A percentile compares a stretch with the other conserved stretches of the same genome.
phyloP scores from a whole-genome alignment of 352 stramenopile genomes.

The Chrysophaeum taylorii region DNA sequence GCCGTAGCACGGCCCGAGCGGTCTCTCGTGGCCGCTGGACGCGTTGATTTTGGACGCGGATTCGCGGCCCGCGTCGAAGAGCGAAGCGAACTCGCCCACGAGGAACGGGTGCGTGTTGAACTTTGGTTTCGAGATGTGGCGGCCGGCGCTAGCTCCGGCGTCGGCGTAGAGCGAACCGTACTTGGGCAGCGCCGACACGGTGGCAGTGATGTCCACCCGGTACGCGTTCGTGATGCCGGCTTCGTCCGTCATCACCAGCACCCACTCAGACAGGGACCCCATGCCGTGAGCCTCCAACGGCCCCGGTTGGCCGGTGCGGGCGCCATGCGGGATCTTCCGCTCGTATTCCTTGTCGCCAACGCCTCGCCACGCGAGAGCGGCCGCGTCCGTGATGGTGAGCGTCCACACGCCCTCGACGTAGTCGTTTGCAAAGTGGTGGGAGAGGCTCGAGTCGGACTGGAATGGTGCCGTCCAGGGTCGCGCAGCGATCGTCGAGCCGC shows the following conservation, averaged over 20 bases:
- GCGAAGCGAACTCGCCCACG: not conserved
- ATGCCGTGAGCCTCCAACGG: slow-evolving; percentile 32
- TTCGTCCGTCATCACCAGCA: slow-evolving; percentile 51
- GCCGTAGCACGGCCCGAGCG: slow-evolving; percentile 16
- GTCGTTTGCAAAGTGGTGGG: slow-evolving; percentile 40
- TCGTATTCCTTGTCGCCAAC: not conserved
- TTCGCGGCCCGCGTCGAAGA: no score
- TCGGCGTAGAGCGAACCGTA: slow-evolving; percentile 53
- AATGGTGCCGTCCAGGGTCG: slow-evolving; percentile 15
- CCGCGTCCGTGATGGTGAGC: slow-evolving; percentile 42
- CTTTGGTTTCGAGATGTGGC: no score
- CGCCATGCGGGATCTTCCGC: no score
- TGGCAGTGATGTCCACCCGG: slow-evolving; percentile 54
- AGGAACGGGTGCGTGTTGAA: no score
- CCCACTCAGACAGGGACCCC: slow-evolving; percentile 58
- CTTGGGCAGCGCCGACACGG: slow-evolving; percentile 51
- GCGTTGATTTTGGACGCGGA: not conserved
- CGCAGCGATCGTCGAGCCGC: slow-evolving; percentile 45
- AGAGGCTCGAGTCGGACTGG: slow-evolving; percentile 49
- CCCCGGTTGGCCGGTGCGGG: not conserved
- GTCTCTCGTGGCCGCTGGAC: not conserved
- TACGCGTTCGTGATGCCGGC: slow-evolving; percentile 45
- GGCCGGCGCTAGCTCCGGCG: not conserved
- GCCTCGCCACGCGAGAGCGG: not conserved
- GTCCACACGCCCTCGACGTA: slow-evolving; percentile 51